phyloP scores from a whole-genome alignment of 2,329 filamentous ascomycete species.

The Cladosporium sp. region DNA sequence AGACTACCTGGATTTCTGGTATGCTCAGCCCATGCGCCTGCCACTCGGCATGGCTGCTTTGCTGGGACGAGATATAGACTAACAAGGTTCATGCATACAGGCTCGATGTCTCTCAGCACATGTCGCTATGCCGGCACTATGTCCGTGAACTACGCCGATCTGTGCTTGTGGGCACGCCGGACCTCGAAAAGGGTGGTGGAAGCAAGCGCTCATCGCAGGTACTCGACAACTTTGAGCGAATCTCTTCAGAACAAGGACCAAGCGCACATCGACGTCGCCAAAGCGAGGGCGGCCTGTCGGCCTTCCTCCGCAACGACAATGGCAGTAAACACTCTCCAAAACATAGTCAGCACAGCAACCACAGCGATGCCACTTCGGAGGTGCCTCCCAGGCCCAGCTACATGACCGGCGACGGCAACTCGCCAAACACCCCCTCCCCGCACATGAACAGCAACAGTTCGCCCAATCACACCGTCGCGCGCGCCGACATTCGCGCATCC shows the following conservation, averaged over 20 bases:
- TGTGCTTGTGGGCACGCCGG: constrained; percentile 87
- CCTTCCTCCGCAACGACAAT: constrained; percentile 66
- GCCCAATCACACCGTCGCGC: constrained; percentile 75
- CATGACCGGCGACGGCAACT: constrained; percentile 52
- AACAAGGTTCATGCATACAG: constrained; percentile 43
- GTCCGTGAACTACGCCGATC: constrained; percentile 91
- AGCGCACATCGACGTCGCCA: constrained; percentile 22
- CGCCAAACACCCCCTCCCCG: constrained; percentile 30
- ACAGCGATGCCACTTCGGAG: constrained; percentile 32
- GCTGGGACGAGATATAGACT: neutral
- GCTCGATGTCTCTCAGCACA: constrained; percentile 99
- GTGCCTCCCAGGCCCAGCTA: constrained; percentile 54
- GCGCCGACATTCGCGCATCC: constrained; percentile 84
- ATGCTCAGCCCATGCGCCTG: constrained; percentile 30
- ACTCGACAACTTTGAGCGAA: constrained; percentile 55
- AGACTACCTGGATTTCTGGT: constrained; percentile 99
- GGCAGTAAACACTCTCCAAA: constrained; percentile 45
- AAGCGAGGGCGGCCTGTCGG: constrained; percentile 70
- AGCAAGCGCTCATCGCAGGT: constrained; percentile 83
- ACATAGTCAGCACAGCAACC: constrained; percentile 41
- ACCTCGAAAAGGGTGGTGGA: constrained; percentile 69
- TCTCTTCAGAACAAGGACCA: constrained; percentile 32
- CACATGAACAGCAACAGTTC: constrained; percentile 68
- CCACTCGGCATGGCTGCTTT: neutral
- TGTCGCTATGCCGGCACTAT: constrained; percentile 95